phyloP scores from a whole-genome alignment of 306 rosid genomes.

The Pueraria montana region DNA sequence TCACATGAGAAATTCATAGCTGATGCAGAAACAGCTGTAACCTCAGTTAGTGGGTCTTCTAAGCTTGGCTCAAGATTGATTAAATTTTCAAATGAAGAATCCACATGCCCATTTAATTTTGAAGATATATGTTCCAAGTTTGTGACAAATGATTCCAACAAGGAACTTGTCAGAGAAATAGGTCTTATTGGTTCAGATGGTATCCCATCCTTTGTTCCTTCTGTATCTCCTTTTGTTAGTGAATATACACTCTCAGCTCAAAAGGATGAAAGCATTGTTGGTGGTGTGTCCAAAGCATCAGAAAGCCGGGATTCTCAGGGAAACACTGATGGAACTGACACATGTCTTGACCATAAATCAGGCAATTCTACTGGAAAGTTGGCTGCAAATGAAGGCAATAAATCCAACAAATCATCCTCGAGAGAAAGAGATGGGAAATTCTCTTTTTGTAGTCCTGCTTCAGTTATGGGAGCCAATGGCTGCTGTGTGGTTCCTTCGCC shows the following conservation, averaged over 20 bases:
- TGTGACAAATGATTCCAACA: constrained; percentile 77
- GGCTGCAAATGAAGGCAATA: constrained; percentile 54
- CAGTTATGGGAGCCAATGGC: constrained; percentile 61
- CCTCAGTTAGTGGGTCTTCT: constrained; percentile 52
- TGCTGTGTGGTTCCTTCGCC: constrained; percentile 86
- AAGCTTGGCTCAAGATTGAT: constrained; percentile 71
- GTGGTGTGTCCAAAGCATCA: constrained; percentile 53
- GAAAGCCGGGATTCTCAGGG: constrained; percentile 57
- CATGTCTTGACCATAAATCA: constrained; percentile 49
- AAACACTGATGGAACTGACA: constrained; percentile 53
- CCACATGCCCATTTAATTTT: constrained; percentile 75
- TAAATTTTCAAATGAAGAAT: constrained; percentile 75
- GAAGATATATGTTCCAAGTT: constrained; percentile 84
- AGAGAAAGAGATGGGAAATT: constrained; percentile 61
- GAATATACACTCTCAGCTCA: constrained; percentile 63
- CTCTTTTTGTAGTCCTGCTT: constrained; percentile 54
- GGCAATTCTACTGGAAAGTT: constrained; percentile 54
- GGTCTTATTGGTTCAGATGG: constrained; percentile 90
- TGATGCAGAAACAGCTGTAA: constrained; percentile 59
- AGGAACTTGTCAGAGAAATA: constrained; percentile 74
- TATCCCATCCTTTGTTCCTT: constrained; percentile 67
- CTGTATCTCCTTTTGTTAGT: constrained; percentile 63
- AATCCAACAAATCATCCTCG: constrained; percentile 51
- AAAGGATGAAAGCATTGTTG: constrained; percentile 52
- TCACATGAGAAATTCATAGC: constrained; percentile 58